phyloP scores from a whole-genome alignment of 2,329 filamentous ascomycete genomes.

The Berkeleyomyces rouxiae region DNA sequence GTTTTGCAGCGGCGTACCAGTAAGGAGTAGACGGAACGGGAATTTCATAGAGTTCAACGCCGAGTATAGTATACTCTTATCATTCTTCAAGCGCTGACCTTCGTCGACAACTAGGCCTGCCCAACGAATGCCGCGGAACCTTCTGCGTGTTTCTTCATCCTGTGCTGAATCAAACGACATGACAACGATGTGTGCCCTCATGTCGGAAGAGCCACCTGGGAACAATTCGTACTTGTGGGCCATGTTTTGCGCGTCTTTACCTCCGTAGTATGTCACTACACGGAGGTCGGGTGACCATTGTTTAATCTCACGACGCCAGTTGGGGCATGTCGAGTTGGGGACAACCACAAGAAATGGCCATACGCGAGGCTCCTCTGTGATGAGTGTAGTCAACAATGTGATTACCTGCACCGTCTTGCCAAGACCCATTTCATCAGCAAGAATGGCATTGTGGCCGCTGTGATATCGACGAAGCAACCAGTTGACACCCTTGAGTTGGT shows the following conservation, averaged over 20 bases:
- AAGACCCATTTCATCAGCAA: slow-evolving; percentile 95
- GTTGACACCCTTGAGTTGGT: slow-evolving; percentile 84
- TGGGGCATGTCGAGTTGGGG: slow-evolving; percentile 89
- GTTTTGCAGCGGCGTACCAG: slow-evolving; percentile 86
- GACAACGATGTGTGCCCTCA: slow-evolving; percentile 81
- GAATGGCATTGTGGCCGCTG: slow-evolving; percentile 63
- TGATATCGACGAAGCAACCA: slow-evolving; percentile 92
- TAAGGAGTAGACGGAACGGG: slow-evolving; percentile 72
- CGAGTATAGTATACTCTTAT: slow-evolving; percentile 65
- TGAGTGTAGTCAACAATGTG: slow-evolving; percentile 57
- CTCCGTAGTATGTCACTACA: slow-evolving; percentile 86
- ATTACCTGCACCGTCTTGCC: slow-evolving; percentile 95
- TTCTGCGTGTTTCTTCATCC: slow-evolving; percentile 47
- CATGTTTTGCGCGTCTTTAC: slow-evolving; percentile 54
- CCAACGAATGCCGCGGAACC: slow-evolving; percentile 64
- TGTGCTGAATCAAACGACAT: slow-evolving; percentile 86
- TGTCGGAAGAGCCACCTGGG: slow-evolving; percentile 43
- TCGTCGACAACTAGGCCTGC: slow-evolving; percentile 83
- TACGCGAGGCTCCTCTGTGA: slow-evolving; percentile 48
- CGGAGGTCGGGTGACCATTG: slow-evolving; percentile 75
- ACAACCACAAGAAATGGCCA: slow-evolving; percentile 90
- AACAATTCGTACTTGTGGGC: slow-evolving; percentile 77
- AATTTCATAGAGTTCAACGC: slow-evolving; percentile 57
- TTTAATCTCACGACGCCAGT: slow-evolving; percentile 93
- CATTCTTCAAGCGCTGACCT: slow-evolving; percentile 88